Evolutionary conservation across 2,329 filamentous ascomycete species (phyloP).

Genomic region (Lachnellula arida): DNA sequence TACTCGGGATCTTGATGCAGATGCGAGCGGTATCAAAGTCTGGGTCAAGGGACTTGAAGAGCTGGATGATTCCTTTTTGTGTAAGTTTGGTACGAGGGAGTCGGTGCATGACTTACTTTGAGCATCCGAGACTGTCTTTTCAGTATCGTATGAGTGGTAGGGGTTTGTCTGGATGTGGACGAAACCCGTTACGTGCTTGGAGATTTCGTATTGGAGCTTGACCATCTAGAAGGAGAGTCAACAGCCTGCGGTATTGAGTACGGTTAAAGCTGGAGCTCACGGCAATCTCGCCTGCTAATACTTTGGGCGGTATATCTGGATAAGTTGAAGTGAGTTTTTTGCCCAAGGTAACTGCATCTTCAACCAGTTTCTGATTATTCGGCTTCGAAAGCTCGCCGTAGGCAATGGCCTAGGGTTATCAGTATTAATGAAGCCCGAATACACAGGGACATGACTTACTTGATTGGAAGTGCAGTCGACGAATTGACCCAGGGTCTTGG

Average conservation of each 20-base stretch:
- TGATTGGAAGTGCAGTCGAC: conserved; percentile 52
- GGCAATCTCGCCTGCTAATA: conserved; percentile 53
- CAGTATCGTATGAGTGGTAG: conserved; percentile 45
- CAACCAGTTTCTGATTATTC: conserved; percentile 36
- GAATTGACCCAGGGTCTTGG: conserved; percentile 43
- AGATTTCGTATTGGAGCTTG: conserved; percentile 48
- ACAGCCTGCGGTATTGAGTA: background rate
- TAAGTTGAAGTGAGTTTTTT: conserved; percentile 32
- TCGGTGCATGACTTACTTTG: conserved; percentile 37
- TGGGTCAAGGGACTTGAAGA: conserved; percentile 42
- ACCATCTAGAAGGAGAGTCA: conserved; percentile 42
- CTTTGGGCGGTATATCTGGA: conserved; percentile 35
- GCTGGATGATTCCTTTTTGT: conserved; percentile 43
- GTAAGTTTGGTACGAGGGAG: background rate
- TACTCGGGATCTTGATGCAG: conserved; percentile 60
- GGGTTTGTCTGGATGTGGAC: conserved; percentile 60
- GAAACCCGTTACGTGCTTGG: conserved; percentile 44
- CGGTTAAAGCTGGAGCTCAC: conserved; percentile 31
- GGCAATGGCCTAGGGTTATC: conserved; percentile 42
- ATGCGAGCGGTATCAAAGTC: conserved; percentile 43
- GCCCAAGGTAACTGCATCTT: conserved; percentile 34
- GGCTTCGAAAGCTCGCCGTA: conserved; percentile 42
- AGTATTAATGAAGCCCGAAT: background rate
- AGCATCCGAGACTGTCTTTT: conserved; percentile 47
- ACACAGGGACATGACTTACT: conserved; percentile 28